A percentile compares a stretch with the other conserved stretches of the same genome.
These are phyloP conservation scores for Pseudogymnoascus verrucosus DNA, from an alignment of 2,329 filamentous ascomycete species.

Conservation along the genomic window DNA sequence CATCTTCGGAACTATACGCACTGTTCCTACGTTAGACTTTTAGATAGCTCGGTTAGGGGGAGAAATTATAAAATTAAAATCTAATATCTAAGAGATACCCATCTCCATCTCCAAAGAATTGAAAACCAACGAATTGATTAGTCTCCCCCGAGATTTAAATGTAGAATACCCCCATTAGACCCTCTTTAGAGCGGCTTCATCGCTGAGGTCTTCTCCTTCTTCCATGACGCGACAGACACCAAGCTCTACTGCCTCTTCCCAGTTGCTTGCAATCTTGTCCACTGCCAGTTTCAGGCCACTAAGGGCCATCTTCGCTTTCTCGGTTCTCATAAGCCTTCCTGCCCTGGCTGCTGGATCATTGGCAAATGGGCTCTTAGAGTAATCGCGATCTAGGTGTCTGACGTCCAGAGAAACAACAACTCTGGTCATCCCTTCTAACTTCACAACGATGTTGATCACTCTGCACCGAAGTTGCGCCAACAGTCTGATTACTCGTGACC, in stretches of 20 bases:
- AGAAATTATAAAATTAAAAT: neutral
- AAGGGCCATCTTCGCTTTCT: conserved; percentile 13
- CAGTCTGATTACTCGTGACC: conserved; percentile 17
- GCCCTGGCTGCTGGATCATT: conserved; percentile 9
- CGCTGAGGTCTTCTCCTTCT: neutral
- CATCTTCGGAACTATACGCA: too few relatives aligned
- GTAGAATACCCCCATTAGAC: neutral
- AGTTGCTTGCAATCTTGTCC: conserved; percentile 18
- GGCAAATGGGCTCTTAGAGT: neutral
- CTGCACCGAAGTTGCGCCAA: conserved; percentile 18
- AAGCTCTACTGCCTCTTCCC: conserved; percentile 13
- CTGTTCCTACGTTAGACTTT: too few relatives aligned
- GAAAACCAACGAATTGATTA: neutral
- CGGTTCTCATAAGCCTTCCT: conserved; percentile 7
- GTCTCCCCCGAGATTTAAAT: too few relatives aligned
- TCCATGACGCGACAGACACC: conserved; percentile 14
- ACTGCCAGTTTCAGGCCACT: conserved; percentile 18
- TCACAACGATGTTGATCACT: conserved; percentile 20
- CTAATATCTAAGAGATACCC: neutral
- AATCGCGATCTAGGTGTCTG: neutral
- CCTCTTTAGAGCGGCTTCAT: neutral
- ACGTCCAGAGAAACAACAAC: conserved; percentile 16
- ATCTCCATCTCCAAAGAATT: neutral
- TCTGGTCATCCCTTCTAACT: conserved; percentile 13
- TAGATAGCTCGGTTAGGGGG: too few relatives aligned